A percentile compares a stretch with the other conserved stretches of the same genome.
Conservation (phyloP, 495 filamentous ascomycete genomes). For the Tuber melanosporum region DNA sequence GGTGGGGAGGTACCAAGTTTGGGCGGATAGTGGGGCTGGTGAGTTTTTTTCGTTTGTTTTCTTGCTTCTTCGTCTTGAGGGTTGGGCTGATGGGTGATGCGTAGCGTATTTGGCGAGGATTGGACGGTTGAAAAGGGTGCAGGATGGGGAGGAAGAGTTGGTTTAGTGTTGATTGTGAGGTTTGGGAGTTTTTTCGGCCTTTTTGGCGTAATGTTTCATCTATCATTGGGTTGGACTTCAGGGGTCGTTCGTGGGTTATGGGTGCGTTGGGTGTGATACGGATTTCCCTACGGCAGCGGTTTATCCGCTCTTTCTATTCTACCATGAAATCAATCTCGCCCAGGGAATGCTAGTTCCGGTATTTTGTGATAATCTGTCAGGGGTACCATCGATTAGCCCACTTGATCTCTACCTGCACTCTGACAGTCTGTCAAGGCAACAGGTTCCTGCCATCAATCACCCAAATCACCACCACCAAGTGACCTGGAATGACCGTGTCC, state of each 20-base stretch:
- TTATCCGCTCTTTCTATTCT: not conserved
- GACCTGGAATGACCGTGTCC: not conserved
- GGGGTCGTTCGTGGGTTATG: not conserved
- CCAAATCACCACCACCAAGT: not conserved
- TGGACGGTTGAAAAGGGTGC: constrained; percentile 44
- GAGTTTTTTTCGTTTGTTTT: not conserved
- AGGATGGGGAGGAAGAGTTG: not conserved
- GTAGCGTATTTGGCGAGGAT: constrained; percentile 52
- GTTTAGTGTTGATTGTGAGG: not conserved
- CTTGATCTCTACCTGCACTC: not conserved
- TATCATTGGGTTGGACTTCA: not conserved
- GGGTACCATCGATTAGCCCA: not conserved
- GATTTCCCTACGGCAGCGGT: not conserved
- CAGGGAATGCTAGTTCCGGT: not conserved
- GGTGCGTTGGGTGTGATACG: not conserved
- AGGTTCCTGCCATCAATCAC: not conserved
- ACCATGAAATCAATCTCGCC: not conserved
- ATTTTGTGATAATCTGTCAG: not conserved
- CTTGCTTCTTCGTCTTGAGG: not conserved
- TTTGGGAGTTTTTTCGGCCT: not conserved
- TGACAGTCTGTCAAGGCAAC: not conserved
- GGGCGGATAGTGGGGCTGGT: constrained; percentile 58
- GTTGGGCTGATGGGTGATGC: not conserved
- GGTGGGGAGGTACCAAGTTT: constrained; percentile 53
- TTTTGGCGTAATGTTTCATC: not conserved